These are phyloP conservation scores for Colletotrichum plurivorum DNA, from an alignment of 2,329 filamentous ascomycete genomes.

Conservation along the genomic window DNA sequence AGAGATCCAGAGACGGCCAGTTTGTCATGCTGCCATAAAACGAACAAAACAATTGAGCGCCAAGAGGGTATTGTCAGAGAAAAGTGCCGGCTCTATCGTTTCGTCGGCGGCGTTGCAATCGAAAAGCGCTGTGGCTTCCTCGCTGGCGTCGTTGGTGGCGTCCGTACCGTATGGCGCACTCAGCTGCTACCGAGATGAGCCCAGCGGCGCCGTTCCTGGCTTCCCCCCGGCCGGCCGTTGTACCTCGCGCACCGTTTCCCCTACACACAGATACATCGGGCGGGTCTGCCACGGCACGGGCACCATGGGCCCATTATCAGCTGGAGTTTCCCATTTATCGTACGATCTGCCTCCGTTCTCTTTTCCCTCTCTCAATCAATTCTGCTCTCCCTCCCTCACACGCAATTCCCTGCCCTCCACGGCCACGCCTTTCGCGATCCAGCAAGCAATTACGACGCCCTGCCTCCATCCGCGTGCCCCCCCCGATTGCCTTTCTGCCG, in stretches of 20 bases:
- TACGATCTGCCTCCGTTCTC: conserved; percentile 40
- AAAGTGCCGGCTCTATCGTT: too few relatives aligned
- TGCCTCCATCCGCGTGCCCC: not conserved
- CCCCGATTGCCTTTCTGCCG: not conserved
- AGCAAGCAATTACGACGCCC: not conserved
- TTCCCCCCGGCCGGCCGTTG: not conserved
- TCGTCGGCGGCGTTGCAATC: too few relatives aligned
- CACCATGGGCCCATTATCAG: conserved; percentile 32
- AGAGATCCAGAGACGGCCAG: too few relatives aligned
- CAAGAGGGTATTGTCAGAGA: too few relatives aligned
- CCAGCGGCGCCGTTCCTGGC: too few relatives aligned
- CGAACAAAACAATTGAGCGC: too few relatives aligned
- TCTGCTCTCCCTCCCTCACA: conserved; percentile 28
- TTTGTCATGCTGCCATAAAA: too few relatives aligned
- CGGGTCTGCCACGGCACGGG: conserved; percentile 9
- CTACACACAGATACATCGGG: not conserved
- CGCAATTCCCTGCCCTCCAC: conserved; percentile 11
- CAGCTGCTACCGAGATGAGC: too few relatives aligned
- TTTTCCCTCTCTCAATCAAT: conserved; percentile 27
- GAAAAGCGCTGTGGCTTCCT: too few relatives aligned
- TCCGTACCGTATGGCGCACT: too few relatives aligned
- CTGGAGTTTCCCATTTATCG: conserved; percentile 40
- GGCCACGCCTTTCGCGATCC: conserved; percentile 14
- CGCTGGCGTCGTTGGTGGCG: too few relatives aligned
- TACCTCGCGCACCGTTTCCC: not conserved